A percentile compares a stretch with the other conserved stretches of the same genome.
phyloP scores from a whole-genome alignment of 257 asterid genomes.

The Solanum chmielewskii region DNA sequence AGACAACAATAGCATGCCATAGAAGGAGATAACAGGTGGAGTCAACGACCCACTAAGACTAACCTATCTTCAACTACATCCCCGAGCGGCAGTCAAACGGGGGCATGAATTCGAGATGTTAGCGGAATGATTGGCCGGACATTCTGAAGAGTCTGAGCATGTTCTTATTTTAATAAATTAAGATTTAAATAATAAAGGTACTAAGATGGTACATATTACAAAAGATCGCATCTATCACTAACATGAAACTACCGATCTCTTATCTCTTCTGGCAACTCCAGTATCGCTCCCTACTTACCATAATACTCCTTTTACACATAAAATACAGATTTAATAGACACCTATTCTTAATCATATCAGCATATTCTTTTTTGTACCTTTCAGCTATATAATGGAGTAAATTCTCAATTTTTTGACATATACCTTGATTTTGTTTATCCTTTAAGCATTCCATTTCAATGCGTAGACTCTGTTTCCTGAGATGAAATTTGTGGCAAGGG shows the following conservation, averaged over 20 bases:
- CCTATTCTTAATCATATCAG: neutral
- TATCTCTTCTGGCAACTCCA: neutral
- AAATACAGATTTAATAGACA: neutral
- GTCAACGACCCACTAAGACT: neutral
- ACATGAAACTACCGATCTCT: neutral
- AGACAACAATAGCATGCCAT: neutral
- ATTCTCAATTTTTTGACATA: neutral
- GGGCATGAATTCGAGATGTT: neutral
- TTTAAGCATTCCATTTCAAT: neutral
- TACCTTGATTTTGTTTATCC: neutral
- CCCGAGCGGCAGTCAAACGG: neutral
- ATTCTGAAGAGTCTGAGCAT: neutral
- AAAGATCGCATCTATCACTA: neutral
- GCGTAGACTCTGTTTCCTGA: neutral
- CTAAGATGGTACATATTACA: neutral
- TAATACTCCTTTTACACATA: neutral
- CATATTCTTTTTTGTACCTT: neutral
- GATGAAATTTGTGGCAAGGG: neutral
- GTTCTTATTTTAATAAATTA: neutral
- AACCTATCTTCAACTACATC: neutral
- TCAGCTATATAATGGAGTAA: neutral
- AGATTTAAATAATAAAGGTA: neutral
- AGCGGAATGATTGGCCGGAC: neutral
- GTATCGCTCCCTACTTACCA: neutral
- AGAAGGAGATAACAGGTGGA: neutral